These are phyloP conservation scores for Melocanna baccifera DNA, from an alignment of 176 grass and related monocot species.

Conservation along the genomic window DNA sequence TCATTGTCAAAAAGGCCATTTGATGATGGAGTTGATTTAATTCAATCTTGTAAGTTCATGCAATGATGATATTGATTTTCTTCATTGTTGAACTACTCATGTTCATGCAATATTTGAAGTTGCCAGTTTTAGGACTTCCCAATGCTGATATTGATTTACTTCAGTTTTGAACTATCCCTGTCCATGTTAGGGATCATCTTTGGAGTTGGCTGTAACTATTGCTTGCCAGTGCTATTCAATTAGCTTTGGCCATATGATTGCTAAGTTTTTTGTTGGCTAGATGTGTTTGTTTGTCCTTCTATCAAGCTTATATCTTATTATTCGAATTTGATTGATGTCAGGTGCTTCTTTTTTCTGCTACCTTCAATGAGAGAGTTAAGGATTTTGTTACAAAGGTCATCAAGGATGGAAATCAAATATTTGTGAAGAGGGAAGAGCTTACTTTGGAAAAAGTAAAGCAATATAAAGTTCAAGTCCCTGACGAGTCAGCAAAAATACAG, in stretches of 20 bases:
- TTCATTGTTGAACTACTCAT: not conserved
- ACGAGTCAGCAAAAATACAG: constrained; percentile 77
- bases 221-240: not conserved
- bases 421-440: constrained; percentile 91
- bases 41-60: not conserved
- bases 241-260: not conserved
- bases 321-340: constrained; percentile 22
- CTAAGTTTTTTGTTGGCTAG: not conserved
- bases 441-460: constrained; percentile 93
- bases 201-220: not conserved
- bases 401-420: constrained; percentile 85
- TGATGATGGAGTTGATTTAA: not conserved
- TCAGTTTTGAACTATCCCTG: not conserved
- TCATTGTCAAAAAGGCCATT: constrained; percentile 9
- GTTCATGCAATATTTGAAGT: not conserved
- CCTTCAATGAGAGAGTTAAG: constrained; percentile 88
- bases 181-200: not conserved
- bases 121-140: not conserved
- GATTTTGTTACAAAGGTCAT: constrained; percentile 79
- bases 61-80: not conserved
- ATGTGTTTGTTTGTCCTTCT: constrained; percentile 9
- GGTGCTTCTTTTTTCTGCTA: constrained; percentile 97
- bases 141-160: not conserved
- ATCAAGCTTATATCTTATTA: not conserved
- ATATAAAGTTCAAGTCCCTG: constrained; percentile 79